Evolutionary conservation across 2,329 filamentous ascomycete species (phyloP).

Genomic region (Ceratocystiopsis sp.): DNA sequence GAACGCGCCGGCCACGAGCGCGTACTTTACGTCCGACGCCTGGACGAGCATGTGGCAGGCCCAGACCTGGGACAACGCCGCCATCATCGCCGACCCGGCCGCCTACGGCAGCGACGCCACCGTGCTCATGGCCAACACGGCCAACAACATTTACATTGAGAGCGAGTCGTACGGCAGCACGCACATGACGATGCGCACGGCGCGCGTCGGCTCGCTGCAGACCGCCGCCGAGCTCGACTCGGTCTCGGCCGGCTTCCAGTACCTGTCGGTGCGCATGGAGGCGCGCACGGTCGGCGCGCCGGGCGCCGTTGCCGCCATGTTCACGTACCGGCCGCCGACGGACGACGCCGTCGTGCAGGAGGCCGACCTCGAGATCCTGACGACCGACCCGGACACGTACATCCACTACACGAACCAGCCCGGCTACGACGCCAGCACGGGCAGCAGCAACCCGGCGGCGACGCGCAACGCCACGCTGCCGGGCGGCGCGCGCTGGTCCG

Average conservation of each 20-base stretch:
- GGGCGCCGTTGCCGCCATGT: conserved; percentile 19
- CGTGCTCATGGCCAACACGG: conserved; percentile 20
- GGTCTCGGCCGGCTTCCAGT: conserved; percentile 13
- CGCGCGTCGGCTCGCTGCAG: conserved; percentile 11
- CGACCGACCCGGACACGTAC: conserved; percentile 17
- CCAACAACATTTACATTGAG: conserved; percentile 25
- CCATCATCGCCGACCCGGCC: conserved; percentile 6
- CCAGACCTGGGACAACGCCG: conserved; percentile 23
- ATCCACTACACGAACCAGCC: conserved; percentile 36
- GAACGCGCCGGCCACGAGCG: conserved; percentile 18
- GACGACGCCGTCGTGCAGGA: conserved; percentile 15
- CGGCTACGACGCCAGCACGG: conserved; percentile 18
- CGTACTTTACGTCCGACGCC: conserved; percentile 20
- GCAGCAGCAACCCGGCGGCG: conserved; percentile 23
- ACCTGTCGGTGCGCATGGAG: conserved; percentile 17
- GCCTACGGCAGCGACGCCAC: conserved; percentile 15
- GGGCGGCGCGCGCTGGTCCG: conserved; percentile 21
- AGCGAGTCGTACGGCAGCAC: conserved; percentile 15
- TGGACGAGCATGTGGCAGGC: conserved; percentile 22
- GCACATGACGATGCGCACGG: conserved; percentile 11
- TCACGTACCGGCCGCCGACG: conserved; percentile 16
- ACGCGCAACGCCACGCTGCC: conserved; percentile 23
- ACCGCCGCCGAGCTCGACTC: conserved; percentile 16
- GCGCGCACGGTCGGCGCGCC: conserved; percentile 15
- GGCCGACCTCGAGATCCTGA: conserved; percentile 24